Conservation (phyloP, 2,329 filamentous ascomycete genomes). For the Exophiala spinifera region DNA sequence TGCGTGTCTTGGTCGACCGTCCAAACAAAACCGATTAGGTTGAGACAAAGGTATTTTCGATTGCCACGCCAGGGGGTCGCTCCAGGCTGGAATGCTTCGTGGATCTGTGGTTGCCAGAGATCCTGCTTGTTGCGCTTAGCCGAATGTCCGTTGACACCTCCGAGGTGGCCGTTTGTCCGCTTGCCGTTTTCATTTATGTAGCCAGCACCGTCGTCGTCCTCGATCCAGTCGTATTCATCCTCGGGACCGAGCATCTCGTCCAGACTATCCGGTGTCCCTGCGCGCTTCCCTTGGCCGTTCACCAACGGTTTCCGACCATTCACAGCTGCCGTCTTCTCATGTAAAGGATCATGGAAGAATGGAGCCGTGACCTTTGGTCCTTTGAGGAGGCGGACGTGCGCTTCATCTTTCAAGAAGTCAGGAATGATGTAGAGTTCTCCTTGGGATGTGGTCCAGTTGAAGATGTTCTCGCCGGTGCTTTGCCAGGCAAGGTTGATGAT, state of each 20-base stretch:
- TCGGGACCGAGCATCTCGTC: constrained; percentile 73
- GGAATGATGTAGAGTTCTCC: constrained; percentile 91
- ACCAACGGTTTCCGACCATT: constrained; percentile 58
- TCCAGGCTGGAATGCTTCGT: constrained; percentile 86
- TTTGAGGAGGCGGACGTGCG: constrained; percentile 54
- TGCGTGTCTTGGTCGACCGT: constrained; percentile 92
- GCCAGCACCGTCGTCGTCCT: constrained; percentile 91
- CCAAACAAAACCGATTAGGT: constrained; percentile 92
- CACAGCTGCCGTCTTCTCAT: constrained; percentile 57
- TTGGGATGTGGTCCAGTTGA: constrained; percentile 88
- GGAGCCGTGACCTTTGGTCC: constrained; percentile 59
- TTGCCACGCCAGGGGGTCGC: constrained; percentile 96
- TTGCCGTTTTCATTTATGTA: constrained; percentile 70
- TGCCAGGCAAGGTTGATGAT: constrained; percentile 90
- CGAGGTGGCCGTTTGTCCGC: constrained; percentile 52
- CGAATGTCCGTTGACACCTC: constrained; percentile 41
- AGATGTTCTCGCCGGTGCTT: constrained; percentile 71
- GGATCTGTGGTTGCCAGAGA: constrained; percentile 63
- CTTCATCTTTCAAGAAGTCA: constrained; percentile 61
- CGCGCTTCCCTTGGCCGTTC: constrained; percentile 53
- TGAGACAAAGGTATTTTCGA: constrained; percentile 87
- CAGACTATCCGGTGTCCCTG: constrained; percentile 69
- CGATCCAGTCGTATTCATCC: constrained; percentile 77
- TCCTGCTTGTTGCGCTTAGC: constrained; percentile 52
- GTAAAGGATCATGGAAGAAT: constrained; percentile 76